phyloP scores from a whole-genome alignment of 2,329 filamentous ascomycete genomes.

The Monosporascus sp. region DNA sequence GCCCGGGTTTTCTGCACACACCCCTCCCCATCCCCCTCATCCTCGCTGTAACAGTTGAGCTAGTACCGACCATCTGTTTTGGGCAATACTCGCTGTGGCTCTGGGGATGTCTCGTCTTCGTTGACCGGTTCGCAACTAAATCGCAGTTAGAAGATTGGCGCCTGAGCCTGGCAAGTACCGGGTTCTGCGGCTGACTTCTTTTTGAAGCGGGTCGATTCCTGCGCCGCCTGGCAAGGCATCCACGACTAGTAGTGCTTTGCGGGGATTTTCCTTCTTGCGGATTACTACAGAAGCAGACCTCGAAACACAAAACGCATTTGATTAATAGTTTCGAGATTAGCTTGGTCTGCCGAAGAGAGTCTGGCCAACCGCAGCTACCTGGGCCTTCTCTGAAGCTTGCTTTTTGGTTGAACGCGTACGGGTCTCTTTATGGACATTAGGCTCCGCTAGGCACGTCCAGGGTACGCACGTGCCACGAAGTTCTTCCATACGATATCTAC shows the following conservation, averaged over 20 bases:
- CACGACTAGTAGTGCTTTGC: background rate
- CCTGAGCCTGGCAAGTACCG: background rate
- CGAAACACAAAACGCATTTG: too few relatives aligned
- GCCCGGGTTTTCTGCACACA: background rate
- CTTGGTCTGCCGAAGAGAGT: too few relatives aligned
- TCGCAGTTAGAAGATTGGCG: background rate
- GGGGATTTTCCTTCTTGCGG: background rate
- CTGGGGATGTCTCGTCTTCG: background rate
- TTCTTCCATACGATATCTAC: background rate
- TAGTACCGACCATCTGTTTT: background rate
- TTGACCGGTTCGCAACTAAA: background rate
- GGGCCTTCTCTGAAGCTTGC: background rate
- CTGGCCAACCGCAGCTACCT: background rate
- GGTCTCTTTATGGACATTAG: slow-evolving; percentile 14
- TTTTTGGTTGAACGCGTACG: background rate
- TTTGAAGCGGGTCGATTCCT: background rate
- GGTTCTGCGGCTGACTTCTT: background rate
- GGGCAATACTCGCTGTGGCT: background rate
- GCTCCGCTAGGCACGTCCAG: slow-evolving; percentile 8
- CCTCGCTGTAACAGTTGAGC: background rate
- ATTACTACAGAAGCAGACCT: too few relatives aligned
- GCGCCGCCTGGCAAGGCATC: background rate
- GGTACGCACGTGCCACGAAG: background rate
- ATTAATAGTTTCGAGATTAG: too few relatives aligned
- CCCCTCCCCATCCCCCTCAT: background rate